Conservation (phyloP, 305 asterid genomes). For the Ilex paraguariensis region DNA sequence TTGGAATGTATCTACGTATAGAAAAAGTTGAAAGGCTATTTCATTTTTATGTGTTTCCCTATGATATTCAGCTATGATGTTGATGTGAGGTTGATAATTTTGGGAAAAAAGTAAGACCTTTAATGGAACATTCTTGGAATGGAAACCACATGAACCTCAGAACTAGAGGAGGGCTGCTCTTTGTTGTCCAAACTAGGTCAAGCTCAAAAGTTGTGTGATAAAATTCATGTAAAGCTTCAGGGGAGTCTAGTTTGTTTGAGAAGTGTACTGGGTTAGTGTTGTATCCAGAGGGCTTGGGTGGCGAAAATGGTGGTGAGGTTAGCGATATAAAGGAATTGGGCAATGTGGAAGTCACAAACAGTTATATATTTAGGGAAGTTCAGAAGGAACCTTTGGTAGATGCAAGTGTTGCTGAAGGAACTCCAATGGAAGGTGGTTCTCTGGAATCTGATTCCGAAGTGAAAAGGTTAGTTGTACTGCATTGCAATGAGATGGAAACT, state of each 20-base stretch:
- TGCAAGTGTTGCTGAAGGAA: neutral
- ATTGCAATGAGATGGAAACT: conserved; percentile 1
- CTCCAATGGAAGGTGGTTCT: conserved; percentile 7
- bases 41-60: too few relatives aligned
- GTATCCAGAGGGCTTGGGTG: conserved; percentile 4
- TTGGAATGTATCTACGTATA: too few relatives aligned
- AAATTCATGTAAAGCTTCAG: conserved; percentile 23
- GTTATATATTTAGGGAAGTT: too few relatives aligned
- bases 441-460: conserved; percentile 11
- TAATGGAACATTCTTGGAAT: conserved; percentile 18
- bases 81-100: too few relatives aligned
- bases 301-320: conserved; percentile 5
- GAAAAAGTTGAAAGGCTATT: too few relatives aligned
- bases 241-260: conserved; percentile 22
- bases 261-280: conserved; percentile 12
- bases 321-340: conserved; percentile 14
- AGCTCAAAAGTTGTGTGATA: conserved; percentile 17
- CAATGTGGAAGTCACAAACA: conserved; percentile 9
- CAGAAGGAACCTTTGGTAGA: conserved; percentile 5
- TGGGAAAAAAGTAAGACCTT: too few relatives aligned
- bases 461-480: conserved; percentile 10
- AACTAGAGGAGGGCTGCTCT: conserved; percentile 30
- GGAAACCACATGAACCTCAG: conserved; percentile 27
- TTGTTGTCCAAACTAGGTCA: conserved; percentile 18
- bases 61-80: too few relatives aligned